A percentile compares a stretch with the other conserved stretches of the same genome.
Evolutionary conservation across 2,329 filamentous ascomycete species (phyloP).

Genomic region (Verticillium albo-atrum): DNA sequence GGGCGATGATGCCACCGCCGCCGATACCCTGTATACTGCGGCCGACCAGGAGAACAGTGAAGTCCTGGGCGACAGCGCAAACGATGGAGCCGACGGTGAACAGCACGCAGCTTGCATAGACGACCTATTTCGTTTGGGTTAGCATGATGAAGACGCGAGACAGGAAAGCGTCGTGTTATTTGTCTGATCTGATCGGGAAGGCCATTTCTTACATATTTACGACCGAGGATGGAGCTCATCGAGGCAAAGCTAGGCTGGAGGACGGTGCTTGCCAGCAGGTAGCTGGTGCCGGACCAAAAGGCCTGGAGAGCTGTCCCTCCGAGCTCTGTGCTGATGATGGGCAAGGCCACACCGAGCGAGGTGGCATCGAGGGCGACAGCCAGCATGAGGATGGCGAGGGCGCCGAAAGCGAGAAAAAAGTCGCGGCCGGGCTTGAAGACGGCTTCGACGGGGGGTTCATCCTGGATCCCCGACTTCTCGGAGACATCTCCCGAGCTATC

Average conservation of each 20-base stretch:
- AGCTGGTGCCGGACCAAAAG: constrained; percentile 70
- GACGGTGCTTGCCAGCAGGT: constrained; percentile 61
- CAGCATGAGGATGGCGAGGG: constrained; percentile 34
- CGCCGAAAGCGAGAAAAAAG: constrained; percentile 44
- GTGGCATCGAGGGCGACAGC: constrained; percentile 59
- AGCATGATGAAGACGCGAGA: not conserved
- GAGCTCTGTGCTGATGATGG: constrained; percentile 44
- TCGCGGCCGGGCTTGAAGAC: constrained; percentile 25
- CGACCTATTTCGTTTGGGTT: constrained; percentile 7
- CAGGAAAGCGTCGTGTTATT: not conserved
- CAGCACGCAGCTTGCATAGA: constrained; percentile 23
- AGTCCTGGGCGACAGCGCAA: constrained; percentile 25
- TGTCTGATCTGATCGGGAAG: too few relatives aligned
- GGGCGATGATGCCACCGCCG: constrained; percentile 42
- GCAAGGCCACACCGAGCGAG: constrained; percentile 47
- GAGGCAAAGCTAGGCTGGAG: constrained; percentile 46
- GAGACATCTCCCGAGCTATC: not conserved
- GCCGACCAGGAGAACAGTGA: constrained; percentile 36
- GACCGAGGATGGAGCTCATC: constrained; percentile 28
- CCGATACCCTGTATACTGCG: constrained; percentile 47
- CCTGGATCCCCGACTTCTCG: not conserved
- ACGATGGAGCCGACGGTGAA: constrained; percentile 36
- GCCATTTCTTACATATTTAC: constrained; percentile 21
- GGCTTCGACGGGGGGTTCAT: constrained; percentile 2
- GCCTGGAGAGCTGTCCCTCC: constrained; percentile 54